phyloP scores from a whole-genome alignment of 495 filamentous ascomycete species.

The Penicillium salamii region DNA sequence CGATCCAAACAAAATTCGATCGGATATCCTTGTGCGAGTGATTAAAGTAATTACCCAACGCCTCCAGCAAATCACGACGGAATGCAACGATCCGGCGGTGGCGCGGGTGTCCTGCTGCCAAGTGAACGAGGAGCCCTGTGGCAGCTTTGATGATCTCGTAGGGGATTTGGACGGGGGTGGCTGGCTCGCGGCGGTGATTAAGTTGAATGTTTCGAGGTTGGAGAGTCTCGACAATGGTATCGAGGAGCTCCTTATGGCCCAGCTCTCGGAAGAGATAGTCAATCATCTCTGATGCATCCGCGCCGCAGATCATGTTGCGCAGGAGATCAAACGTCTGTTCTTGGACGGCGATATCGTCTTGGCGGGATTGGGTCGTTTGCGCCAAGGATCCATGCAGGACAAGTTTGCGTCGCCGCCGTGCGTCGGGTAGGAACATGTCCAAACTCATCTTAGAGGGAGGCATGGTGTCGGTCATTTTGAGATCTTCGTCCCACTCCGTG shows the following conservation, averaged over 20 bases:
- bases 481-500: slow-evolving; percentile 64
- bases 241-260: slow-evolving; percentile 72
- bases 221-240: slow-evolving; percentile 72
- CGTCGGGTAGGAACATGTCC: slow-evolving; percentile 41
- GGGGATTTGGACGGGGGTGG: slow-evolving; percentile 43
- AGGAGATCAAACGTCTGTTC: slow-evolving; percentile 87
- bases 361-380: slow-evolving; percentile 53
- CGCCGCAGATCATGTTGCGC: slow-evolving; percentile 79
- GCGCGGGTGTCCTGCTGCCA: slow-evolving; percentile 72
- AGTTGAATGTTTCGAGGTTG: slow-evolving; percentile 49
- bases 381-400: slow-evolving; percentile 48
- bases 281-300: slow-evolving; percentile 70
- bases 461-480: slow-evolving; percentile 56
- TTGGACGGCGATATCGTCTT: slow-evolving; percentile 81
- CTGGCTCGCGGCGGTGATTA: slow-evolving; percentile 34
- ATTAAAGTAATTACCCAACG: slow-evolving; percentile 56
- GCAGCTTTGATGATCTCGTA: slow-evolving; percentile 74
- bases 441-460: slow-evolving; percentile 42
- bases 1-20: slow-evolving; percentile 70
- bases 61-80: slow-evolving; percentile 54
- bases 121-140: slow-evolving; percentile 75
- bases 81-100: slow-evolving; percentile 74
- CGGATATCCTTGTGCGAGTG: slow-evolving; percentile 70
- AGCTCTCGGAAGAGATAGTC: slow-evolving; percentile 74
- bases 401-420: slow-evolving; percentile 42